Evolutionary conservation across 2,329 filamentous ascomycete genomes (phyloP), one percentile per base, ranked within the genome.

Genomic region (Raffaelea arxii): DNA sequence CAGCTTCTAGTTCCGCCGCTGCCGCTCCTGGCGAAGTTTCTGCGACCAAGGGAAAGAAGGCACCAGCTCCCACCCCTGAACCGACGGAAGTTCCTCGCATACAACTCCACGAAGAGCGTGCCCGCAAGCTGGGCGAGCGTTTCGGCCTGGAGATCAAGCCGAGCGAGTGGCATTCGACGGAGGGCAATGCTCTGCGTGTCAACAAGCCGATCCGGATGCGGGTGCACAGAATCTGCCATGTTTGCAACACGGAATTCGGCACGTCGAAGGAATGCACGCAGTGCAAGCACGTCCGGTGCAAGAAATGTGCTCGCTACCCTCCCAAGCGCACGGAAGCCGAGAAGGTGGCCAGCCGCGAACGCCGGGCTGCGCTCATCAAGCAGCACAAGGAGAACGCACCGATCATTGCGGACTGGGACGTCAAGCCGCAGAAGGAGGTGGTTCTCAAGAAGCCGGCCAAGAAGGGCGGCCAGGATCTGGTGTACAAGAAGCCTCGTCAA

Each of bases 281-380:
- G 54, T 96, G 90, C 68, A 75, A 84, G 55, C 90, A 96, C 65
- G 70, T 71, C 41, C 79, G 86, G 54, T 96, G 90, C 75, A 84
- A 78, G 59, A 80, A 84, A 58, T 96, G 90, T 62, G 77, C 80
- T 24, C 80, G 86, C 46, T 78, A 84, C 56, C 89, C 89, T 27
- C 70, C 76, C 45, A 80, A 81, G 66, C 79, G 77, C 54, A 73
- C 68, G 56, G 74, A 78, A 54, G 70, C 69, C 51, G 71, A 78
- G 58, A 68, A 69, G 54, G 63, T 72, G 49, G 71, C 71, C 54
- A 72, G 69, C 59, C 71, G 74, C 44, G 70, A 72, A 58, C 68
- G 63, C 55, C 69, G 71, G 53, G 70, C 72, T 18, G 68, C 66
- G 22, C 59, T 71, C 21, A 54, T 71, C 49, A 73, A 80, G 58